phyloP scores from a whole-genome alignment of 2,329 filamentous ascomycete species.

The Trichoderma guizhouense region DNA sequence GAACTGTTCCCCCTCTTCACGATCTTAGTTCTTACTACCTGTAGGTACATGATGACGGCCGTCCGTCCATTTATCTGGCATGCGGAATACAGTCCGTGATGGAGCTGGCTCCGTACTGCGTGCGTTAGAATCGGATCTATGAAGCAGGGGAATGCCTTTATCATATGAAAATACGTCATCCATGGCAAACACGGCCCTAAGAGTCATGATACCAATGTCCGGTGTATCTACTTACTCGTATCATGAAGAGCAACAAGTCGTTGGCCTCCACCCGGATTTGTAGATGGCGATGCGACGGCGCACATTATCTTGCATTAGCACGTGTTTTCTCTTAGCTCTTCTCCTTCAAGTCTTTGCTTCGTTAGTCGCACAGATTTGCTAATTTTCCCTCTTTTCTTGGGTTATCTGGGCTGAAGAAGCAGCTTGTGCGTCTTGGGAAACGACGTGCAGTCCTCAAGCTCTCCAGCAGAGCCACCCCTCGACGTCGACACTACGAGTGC shows the following conservation, averaged over 20 bases:
- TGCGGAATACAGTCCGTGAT: background rate
- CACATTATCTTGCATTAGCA: background rate
- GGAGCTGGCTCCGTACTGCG: background rate
- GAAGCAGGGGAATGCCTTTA: background rate
- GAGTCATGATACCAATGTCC: background rate
- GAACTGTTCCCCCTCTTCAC: background rate
- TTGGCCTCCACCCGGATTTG: background rate
- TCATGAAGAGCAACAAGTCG: background rate
- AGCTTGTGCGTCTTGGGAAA: background rate
- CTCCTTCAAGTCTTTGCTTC: background rate
- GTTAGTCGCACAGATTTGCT: background rate
- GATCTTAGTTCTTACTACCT: slow-evolving; percentile 1
- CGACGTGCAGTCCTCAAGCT: background rate
- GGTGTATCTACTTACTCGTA: background rate
- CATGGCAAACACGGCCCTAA: background rate
- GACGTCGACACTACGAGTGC: background rate
- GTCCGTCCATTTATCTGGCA: background rate
- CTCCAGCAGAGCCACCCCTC: background rate
- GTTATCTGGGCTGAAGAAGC: background rate
- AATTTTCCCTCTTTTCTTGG: background rate
- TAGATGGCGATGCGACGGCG: background rate
- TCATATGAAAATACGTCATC: background rate
- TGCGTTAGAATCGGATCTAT: background rate
- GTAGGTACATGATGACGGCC: background rate
- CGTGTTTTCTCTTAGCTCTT: background rate